phyloP scores from a whole-genome alignment of 495 filamentous ascomycete genomes.

The Choiromyces venosus region DNA sequence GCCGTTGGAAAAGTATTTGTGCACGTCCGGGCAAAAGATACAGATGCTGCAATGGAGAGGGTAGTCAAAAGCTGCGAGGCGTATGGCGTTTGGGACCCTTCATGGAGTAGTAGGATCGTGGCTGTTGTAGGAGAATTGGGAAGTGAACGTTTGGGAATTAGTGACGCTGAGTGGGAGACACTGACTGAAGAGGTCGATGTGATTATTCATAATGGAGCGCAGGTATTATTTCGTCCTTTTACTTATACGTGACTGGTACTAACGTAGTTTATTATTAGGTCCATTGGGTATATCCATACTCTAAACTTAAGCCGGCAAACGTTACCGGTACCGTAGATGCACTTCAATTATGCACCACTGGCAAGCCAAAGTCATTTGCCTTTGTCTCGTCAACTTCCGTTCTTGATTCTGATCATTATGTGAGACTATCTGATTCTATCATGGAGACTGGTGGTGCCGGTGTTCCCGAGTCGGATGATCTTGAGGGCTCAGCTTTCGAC shows the following conservation, averaged over 20 bases:
- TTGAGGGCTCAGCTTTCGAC: constrained; percentile 59
- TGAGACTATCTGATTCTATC: constrained; percentile 62
- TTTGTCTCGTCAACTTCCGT: constrained; percentile 85
- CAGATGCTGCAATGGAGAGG: constrained; percentile 49
- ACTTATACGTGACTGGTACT: neutral
- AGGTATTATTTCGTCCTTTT: constrained; percentile 25
- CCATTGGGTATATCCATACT: constrained; percentile 81
- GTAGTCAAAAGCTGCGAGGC: constrained; percentile 55
- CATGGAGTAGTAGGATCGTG: constrained; percentile 60
- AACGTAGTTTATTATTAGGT: constrained; percentile 46
- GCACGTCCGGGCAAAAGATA: constrained; percentile 64
- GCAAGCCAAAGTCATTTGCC: constrained; percentile 70
- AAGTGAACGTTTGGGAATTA: constrained; percentile 65
- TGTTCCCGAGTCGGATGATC: constrained; percentile 60
- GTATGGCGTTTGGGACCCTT: constrained; percentile 74
- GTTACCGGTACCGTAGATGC: constrained; percentile 74
- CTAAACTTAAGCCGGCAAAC: constrained; percentile 68
- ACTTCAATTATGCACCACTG: constrained; percentile 66
- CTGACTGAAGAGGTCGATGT: constrained; percentile 64
- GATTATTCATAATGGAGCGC: constrained; percentile 86
- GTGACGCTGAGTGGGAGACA: constrained; percentile 56
- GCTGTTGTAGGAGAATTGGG: constrained; percentile 68
- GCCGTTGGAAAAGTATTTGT: constrained; percentile 60
- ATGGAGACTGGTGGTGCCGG: constrained; percentile 50
- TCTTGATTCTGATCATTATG: constrained; percentile 75